Conservation (phyloP, 768 basidiomycete genomes). For the Pisolithus orientalis region DNA sequence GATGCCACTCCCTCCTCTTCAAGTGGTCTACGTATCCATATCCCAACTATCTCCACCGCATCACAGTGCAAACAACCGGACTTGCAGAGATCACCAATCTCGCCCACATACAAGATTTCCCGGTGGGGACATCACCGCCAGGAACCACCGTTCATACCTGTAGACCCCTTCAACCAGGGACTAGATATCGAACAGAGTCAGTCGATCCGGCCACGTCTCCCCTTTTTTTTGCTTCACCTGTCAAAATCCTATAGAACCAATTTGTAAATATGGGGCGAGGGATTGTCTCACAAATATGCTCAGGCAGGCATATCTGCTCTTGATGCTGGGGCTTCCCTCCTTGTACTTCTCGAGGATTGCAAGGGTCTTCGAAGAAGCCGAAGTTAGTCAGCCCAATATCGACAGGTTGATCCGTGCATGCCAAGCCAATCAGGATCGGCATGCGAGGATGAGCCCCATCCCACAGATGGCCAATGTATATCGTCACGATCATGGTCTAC, state of each 20-base stretch:
- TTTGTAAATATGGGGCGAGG: slow-evolving; percentile 13
- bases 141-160: slow-evolving; percentile 53
- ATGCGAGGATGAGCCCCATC: slow-evolving; percentile 20
- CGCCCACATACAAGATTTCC: slow-evolving; percentile 55
- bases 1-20: slow-evolving; percentile 1
- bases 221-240: slow-evolving; percentile 13
- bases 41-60: not conserved
- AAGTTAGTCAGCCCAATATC: too few relatives aligned
- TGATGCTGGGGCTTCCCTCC: slow-evolving; percentile 65
- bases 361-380: slow-evolving; percentile 67
- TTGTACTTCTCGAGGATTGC: slow-evolving; percentile 78
- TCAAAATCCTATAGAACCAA: slow-evolving; percentile 1
- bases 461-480: slow-evolving; percentile 20
- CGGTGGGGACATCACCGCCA: slow-evolving; percentile 48
- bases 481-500: slow-evolving; percentile 23
- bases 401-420: slow-evolving; percentile 41
- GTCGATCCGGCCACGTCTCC: slow-evolving; percentile 13
- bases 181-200: slow-evolving; percentile 13
- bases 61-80: slow-evolving; percentile 8
- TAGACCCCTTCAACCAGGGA: slow-evolving; percentile 44
- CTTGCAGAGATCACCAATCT: slow-evolving; percentile 37
- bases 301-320: slow-evolving; percentile 37
- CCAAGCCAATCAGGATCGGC: slow-evolving; percentile 12
- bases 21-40: slow-evolving; percentile 9
- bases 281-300: slow-evolving; percentile 30